These are phyloP conservation scores for Elsinoe fawcettii DNA, from an alignment of 2,329 filamentous ascomycete species.

Conservation along the genomic window DNA sequence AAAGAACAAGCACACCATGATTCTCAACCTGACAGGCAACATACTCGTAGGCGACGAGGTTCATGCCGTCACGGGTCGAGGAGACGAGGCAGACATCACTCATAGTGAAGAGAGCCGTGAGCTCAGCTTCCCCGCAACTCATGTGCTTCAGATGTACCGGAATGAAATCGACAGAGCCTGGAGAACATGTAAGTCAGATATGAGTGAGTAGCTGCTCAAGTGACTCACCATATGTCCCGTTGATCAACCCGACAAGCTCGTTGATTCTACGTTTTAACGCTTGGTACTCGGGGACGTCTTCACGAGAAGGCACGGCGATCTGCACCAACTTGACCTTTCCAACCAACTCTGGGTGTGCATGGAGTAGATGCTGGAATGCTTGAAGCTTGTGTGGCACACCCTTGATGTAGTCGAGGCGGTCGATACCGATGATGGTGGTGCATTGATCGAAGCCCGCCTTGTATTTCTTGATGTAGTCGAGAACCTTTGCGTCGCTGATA, in stretches of 20 bases:
- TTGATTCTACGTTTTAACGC: conserved; percentile 93
- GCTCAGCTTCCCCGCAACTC: conserved; percentile 87
- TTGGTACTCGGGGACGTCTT: conserved; percentile 97
- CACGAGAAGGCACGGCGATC: conserved; percentile 86
- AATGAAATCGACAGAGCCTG: conserved; percentile 91
- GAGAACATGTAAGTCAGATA: neutral
- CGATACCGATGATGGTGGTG: conserved; percentile 93
- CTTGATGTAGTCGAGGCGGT: conserved; percentile 97
- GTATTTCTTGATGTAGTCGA: conserved; percentile 76
- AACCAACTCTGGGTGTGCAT: conserved; percentile 95
- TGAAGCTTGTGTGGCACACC: conserved; percentile 96
- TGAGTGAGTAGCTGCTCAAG: conserved; percentile 1
- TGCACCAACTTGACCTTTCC: conserved; percentile 95
- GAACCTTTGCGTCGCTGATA: conserved; percentile 74
- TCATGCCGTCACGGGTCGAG: conserved; percentile 98
- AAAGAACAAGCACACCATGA: conserved; percentile 82
- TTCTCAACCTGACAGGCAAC: conserved; percentile 83
- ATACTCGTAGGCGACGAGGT: conserved; percentile 82
- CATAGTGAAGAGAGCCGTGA: conserved; percentile 85
- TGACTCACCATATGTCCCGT: conserved; percentile 71
- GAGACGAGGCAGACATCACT: conserved; percentile 89
- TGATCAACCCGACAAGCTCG: conserved; percentile 92
- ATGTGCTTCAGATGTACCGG: conserved; percentile 98
- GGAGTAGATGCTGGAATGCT: conserved; percentile 91
- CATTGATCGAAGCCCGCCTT: conserved; percentile 89